phyloP scores from a whole-genome alignment of 1,284 basidiomycete species.

The Rhodotorula sp. region DNA sequence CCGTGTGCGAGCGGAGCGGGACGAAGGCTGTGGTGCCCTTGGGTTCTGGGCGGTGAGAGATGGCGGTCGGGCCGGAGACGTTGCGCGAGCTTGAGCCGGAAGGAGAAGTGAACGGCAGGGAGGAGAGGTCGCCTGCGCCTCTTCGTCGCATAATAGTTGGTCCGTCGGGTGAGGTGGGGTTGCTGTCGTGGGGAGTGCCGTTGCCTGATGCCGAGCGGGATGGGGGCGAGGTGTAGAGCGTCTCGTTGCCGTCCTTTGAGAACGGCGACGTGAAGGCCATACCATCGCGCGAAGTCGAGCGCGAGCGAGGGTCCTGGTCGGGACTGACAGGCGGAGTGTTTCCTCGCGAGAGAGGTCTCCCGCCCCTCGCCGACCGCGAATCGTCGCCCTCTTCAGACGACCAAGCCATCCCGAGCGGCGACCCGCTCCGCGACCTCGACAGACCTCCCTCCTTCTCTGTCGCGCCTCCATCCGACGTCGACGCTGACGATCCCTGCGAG shows the following conservation, averaged over 20 bases:
- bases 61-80: background rate
- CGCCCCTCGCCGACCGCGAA: background rate
- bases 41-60: slow-evolving; percentile 31
- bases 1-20: slow-evolving; percentile 35
- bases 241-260: slow-evolving; percentile 1
- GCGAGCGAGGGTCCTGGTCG: no score
- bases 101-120: background rate
- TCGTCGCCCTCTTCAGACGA: slow-evolving; percentile 7
- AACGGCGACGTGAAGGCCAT: slow-evolving; percentile 32
- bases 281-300: background rate
- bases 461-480: background rate
- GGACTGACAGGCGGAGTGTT: background rate
- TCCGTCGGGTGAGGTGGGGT: background rate
- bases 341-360: slow-evolving; percentile 17
- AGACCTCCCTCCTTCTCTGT: background rate
- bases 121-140: slow-evolving; percentile 16
- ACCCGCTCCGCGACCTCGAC: slow-evolving; percentile 2
- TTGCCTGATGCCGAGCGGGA: background rate
- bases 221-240: slow-evolving; percentile 5
- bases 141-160: background rate
- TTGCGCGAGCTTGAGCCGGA: background rate
- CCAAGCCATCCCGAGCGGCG: background rate
- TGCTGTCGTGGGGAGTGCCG: background rate
- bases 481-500: background rate
- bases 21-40: slow-evolving; percentile 37